Evolutionary conservation across 306 rosid genomes (phyloP).

Genomic region (Pterocarpus santalinus): DNA sequence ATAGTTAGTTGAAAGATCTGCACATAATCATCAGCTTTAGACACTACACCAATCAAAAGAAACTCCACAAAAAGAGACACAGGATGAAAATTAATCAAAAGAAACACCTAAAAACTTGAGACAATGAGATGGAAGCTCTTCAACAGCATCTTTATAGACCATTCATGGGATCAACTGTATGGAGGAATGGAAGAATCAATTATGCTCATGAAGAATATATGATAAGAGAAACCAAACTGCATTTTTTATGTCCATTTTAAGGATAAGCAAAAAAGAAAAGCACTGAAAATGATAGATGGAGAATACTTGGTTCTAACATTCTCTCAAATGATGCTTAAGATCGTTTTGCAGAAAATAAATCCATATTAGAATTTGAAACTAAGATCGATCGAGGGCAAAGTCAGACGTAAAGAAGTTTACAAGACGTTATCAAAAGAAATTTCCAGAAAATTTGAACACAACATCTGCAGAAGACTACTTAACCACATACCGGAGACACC

Average conservation of each 20-base stretch:
- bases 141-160: slow-evolving; percentile 10
- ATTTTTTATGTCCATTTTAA: not conserved
- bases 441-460: slow-evolving; percentile 25
- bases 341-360: slow-evolving; percentile 15
- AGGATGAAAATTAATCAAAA: slow-evolving; percentile 9
- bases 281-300: not conserved
- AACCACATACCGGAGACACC: slow-evolving; percentile 84
- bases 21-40: slow-evolving; percentile 2
- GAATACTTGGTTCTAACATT: not conserved
- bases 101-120: slow-evolving; percentile 13
- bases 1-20: slow-evolving; percentile 1
- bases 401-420: slow-evolving; percentile 4
- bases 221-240: slow-evolving; percentile 15
- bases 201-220: not conserved
- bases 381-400: slow-evolving; percentile 12
- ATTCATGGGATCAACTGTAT: slow-evolving; percentile 20
- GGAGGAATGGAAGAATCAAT: slow-evolving; percentile 19
- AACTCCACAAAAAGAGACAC: not conserved
- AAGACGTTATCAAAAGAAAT: slow-evolving; percentile 36
- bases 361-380: slow-evolving; percentile 27
- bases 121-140: slow-evolving; percentile 25
- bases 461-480: slow-evolving; percentile 38
- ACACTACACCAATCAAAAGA: slow-evolving; percentile 10
- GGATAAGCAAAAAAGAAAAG: slow-evolving; percentile 9
- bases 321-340: slow-evolving; percentile 8